Conservation (phyloP, 2,329 filamentous ascomycete species). For the Elsinoe arachidis region DNA sequence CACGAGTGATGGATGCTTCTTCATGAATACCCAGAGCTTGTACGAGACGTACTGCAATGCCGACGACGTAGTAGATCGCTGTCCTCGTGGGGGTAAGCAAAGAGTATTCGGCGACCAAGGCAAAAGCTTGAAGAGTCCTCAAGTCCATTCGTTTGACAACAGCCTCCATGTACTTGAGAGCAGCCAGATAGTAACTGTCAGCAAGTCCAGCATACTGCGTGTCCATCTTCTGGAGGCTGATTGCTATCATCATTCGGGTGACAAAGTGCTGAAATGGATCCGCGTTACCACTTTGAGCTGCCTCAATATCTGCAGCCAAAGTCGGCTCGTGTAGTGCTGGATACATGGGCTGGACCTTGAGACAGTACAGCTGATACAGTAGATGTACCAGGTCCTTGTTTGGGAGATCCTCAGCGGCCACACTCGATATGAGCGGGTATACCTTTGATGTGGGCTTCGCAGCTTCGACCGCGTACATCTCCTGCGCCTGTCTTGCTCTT, state of each 20-base stretch:
- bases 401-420: constrained; percentile 68
- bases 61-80: constrained; percentile 87
- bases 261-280: constrained; percentile 79
- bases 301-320: constrained; percentile 66
- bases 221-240: constrained; percentile 87
- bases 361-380: constrained; percentile 75
- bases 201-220: constrained; percentile 84
- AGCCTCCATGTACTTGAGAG: constrained; percentile 73
- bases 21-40: constrained; percentile 83
- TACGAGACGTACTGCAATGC: constrained; percentile 75
- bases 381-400: constrained; percentile 64
- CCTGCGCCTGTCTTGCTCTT: constrained; percentile 56
- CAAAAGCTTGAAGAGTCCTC: constrained; percentile 80
- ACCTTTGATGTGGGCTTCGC: constrained; percentile 64
- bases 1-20: constrained; percentile 72
- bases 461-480: constrained; percentile 58
- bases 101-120: constrained; percentile 83
- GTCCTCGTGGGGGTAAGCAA: constrained; percentile 84
- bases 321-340: constrained; percentile 78
- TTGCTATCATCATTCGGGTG: constrained; percentile 83
- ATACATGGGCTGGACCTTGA: constrained; percentile 83
- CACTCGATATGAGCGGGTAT: constrained; percentile 81
- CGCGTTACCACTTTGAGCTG: constrained; percentile 65
- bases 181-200: constrained; percentile 89
- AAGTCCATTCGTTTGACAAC: constrained; percentile 83